Conservation (phyloP, 2,329 filamentous ascomycete genomes). For the Colletotrichum plurivorum region DNA sequence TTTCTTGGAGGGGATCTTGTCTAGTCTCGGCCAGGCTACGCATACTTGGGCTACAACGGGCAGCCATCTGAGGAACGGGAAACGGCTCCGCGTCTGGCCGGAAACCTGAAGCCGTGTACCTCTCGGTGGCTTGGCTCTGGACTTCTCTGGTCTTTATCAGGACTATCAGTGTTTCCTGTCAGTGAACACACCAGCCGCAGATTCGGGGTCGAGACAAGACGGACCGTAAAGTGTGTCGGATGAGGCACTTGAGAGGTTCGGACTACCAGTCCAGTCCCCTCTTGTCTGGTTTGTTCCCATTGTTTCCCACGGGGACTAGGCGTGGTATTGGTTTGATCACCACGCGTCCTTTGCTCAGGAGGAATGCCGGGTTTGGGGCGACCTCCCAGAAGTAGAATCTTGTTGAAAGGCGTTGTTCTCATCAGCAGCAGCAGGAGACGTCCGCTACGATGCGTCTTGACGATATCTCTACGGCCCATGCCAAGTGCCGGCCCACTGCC, state of each 20-base stretch:
- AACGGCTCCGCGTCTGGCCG: neutral
- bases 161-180: neutral
- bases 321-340: neutral
- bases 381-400: neutral
- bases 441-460: neutral
- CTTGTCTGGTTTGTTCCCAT: slow-evolving; percentile 24
- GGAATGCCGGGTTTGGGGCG: neutral
- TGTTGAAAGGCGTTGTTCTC: slow-evolving; percentile 1
- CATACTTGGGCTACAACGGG: neutral
- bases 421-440: too few relatives aligned
- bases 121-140: slow-evolving; percentile 21
- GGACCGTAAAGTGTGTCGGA: slow-evolving; percentile 25
- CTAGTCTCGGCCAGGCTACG: neutral
- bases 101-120: slow-evolving; percentile 7
- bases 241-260: slow-evolving; percentile 21
- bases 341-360: neutral
- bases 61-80: neutral
- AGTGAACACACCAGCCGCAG: neutral
- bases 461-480: too few relatives aligned
- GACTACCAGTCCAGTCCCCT: neutral
- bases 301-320: slow-evolving; percentile 14
- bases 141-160: slow-evolving; percentile 1
- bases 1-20: slow-evolving; percentile 10
- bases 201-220: slow-evolving; percentile 26
- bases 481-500: neutral